Evolutionary conservation across 2,329 filamentous ascomycete species (phyloP), one percentile per base, ranked within the genome.

Genomic region (Penicillium sp.): DNA sequence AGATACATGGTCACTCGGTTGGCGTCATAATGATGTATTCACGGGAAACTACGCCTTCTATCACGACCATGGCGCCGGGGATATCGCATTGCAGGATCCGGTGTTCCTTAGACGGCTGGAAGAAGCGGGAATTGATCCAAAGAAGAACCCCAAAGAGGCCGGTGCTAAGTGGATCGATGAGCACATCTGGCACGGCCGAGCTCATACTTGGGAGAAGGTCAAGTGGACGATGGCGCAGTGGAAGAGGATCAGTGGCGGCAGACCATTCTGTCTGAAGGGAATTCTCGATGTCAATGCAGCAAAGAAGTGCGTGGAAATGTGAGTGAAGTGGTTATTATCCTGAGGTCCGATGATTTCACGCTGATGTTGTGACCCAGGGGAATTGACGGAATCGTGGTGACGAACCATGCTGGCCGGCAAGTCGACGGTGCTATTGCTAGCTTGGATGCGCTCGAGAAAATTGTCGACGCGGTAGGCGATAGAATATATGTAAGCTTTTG

Each of bases 391-490:
- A 85, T 89, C 41, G 76, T 88, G 1, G 72, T 88, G 1, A 80
- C 76, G 11, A 89, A 89, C 56, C 85, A 89, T 62, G 85, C 84
- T 1, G 85, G 85, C 0, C 66, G 85, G 18, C 80, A 84, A 63
- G 77, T 83, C 2, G 81, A 83, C 55, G 80, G 80, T 0, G 79
- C 80, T 3, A 70, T 80, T 47, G 80, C 75, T 9, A 80, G 75
- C 57, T 62, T 84, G 43, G 81, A 84, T 60, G 79, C 78, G 1
- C 57, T 83, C 53, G 79, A 83, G 66, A 76, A 75, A 49, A 83
- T 84, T 48, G 75, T 74, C 2, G 67, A 65, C 66, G 75, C 75
- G 11, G 74, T 80, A 11, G 76, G 76, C 0, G 71, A 76, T 51
- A 68, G 29, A 11, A 43, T 34, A 32, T 43, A 43, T 24, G 40